Evolutionary conservation across 768 basidiomycete genomes (phyloP).

Genomic region (Rhizopogon vulgaris): DNA sequence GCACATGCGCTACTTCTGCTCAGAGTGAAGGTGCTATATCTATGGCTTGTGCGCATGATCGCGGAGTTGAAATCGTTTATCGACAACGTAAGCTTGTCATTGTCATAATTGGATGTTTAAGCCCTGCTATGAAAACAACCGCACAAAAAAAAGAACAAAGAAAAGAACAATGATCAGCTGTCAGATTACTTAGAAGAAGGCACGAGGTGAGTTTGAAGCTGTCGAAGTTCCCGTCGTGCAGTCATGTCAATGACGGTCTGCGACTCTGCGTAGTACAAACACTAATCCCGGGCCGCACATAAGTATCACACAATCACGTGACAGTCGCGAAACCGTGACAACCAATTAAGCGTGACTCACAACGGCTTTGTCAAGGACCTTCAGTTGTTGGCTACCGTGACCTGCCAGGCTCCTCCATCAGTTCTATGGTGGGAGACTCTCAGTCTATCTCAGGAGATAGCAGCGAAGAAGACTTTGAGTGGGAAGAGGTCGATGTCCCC

Average conservation of each 20-base stretch:
- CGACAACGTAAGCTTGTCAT: not conserved
- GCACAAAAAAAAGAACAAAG: too few relatives aligned
- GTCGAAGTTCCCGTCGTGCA: too few relatives aligned
- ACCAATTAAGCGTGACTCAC: constrained; percentile 4
- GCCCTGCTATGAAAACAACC: not conserved
- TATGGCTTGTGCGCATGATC: not conserved
- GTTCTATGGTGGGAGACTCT: constrained; percentile 12
- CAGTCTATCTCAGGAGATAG: constrained; percentile 18
- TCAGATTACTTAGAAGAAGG: too few relatives aligned
- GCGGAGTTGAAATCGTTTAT: not conserved
- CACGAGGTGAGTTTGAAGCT: too few relatives aligned
- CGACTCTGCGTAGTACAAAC: too few relatives aligned
- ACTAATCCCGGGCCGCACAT: too few relatives aligned
- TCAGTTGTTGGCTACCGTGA: not conserved
- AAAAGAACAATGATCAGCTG: too few relatives aligned
- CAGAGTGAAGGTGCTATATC: too few relatives aligned
- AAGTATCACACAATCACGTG: constrained; percentile 10
- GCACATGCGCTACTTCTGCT: too few relatives aligned
- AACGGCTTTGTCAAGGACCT: constrained; percentile 3
- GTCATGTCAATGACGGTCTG: too few relatives aligned
- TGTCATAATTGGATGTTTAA: not conserved
- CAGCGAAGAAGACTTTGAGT: constrained; percentile 68
- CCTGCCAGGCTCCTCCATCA: constrained; percentile 3
- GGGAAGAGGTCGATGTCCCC: constrained; percentile 72
- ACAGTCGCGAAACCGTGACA: constrained; percentile 16